Conservation (phyloP, 305 asterid genomes). For the Coffea humblotiana region DNA sequence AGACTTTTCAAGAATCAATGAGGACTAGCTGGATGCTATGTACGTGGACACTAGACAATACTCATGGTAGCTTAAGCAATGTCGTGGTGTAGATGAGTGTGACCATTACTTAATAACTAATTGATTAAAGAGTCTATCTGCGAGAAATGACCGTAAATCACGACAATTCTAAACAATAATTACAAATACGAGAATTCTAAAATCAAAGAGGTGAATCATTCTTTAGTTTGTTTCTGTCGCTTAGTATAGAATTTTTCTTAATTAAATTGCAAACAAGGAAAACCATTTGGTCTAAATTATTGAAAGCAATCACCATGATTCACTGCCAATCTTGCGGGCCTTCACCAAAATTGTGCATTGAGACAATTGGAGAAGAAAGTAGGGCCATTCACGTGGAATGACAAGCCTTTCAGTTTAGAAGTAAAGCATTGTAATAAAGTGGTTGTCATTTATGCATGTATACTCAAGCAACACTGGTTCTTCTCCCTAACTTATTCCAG, state of each 20-base stretch:
- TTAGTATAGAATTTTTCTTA: neutral
- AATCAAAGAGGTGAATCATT: too few species aligned
- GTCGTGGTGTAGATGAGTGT: neutral
- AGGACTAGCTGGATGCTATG: neutral
- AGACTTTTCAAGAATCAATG: neutral
- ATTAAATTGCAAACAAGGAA: neutral
- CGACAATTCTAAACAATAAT: too few species aligned
- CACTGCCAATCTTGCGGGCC: slow-evolving; percentile 27
- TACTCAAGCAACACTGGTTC: neutral
- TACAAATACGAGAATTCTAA: too few species aligned
- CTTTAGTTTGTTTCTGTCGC: too few species aligned
- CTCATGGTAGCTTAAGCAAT: neutral
- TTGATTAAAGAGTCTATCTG: neutral
- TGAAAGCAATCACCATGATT: slow-evolving; percentile 16
- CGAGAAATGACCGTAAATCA: too few species aligned
- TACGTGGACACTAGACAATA: too few species aligned
- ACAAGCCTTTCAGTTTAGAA: slow-evolving; percentile 21
- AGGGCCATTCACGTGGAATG: slow-evolving; percentile 47
- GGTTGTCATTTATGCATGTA: slow-evolving; percentile 1
- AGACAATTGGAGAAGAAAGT: slow-evolving; percentile 41
- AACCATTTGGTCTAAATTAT: slow-evolving; percentile 9
- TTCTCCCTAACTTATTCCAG: slow-evolving; percentile 3
- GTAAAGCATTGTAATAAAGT: slow-evolving; percentile 17
- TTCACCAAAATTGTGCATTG: slow-evolving; percentile 19
- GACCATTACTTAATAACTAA: neutral